phyloP scores from a whole-genome alignment of 2,329 filamentous ascomycete species.

The Dichotomopilus funicola region DNA sequence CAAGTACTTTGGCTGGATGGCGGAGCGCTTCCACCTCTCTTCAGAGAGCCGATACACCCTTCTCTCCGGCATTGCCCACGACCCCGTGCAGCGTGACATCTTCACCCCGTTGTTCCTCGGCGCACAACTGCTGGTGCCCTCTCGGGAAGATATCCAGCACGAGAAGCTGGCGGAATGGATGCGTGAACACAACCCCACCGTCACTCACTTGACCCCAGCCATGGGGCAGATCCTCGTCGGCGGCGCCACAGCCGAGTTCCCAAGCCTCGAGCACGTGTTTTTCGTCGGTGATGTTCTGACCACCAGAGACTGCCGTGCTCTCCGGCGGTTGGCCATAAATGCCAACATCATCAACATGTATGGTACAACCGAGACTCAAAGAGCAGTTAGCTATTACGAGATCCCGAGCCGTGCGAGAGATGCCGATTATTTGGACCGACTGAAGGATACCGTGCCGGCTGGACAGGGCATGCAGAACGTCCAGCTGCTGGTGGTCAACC shows the following conservation, averaged over 20 bases:
- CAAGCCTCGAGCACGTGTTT: constrained; percentile 70
- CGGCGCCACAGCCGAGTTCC: constrained; percentile 70
- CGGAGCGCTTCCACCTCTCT: constrained; percentile 68
- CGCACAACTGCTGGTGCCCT: constrained; percentile 69
- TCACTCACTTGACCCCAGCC: constrained; percentile 86
- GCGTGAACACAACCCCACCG: constrained; percentile 63
- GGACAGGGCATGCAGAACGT: constrained; percentile 85
- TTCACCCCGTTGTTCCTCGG: constrained; percentile 87
- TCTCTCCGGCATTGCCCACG: constrained; percentile 77
- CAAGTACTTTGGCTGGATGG: constrained; percentile 92
- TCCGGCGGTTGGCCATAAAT: constrained; percentile 72
- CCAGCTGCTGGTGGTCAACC: constrained; percentile 77
- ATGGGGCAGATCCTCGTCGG: constrained; percentile 96
- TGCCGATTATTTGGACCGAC: constrained; percentile 40
- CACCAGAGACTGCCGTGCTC: constrained; percentile 68
- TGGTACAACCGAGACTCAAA: constrained; percentile 78
- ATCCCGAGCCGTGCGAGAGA: constrained; percentile 61
- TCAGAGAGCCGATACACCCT: constrained; percentile 72
- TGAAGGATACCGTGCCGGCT: constrained; percentile 68
- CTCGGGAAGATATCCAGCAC: constrained; percentile 77
- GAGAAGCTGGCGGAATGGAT: constrained; percentile 89
- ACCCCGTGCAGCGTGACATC: constrained; percentile 66
- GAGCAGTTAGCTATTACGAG: constrained; percentile 77
- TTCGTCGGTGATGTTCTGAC: constrained; percentile 90
- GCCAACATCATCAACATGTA: constrained; percentile 78